Conservation (phyloP, 169 alveolate genomes). For the Babesia gibsoni region DNA sequence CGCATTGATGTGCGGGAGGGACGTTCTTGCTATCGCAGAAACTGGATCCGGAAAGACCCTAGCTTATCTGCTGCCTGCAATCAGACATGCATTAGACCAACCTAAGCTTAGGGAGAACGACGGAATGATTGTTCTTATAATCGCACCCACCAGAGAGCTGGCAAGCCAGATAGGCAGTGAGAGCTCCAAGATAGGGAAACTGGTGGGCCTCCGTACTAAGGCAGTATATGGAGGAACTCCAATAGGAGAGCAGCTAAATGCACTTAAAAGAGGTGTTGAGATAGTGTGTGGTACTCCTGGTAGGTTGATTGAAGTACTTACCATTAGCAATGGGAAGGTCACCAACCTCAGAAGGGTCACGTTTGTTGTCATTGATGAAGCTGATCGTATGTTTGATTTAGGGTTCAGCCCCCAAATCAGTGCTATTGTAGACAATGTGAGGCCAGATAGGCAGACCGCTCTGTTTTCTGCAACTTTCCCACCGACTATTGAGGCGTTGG, state of each 20-base stretch:
- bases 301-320: constrained; percentile 91
- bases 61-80: constrained; percentile 95
- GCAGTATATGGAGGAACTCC: constrained; percentile 95
- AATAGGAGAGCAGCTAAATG: constrained; percentile 85
- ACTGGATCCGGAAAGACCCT: constrained; percentile 99
- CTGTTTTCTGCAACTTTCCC: constrained; percentile 99
- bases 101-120: constrained; percentile 85
- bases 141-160: constrained; percentile 94
- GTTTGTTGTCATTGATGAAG: constrained; percentile 97
- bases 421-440: constrained; percentile 85
- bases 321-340: constrained; percentile 88
- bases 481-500: constrained; percentile 90
- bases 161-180: constrained; percentile 90
- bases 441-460: constrained; percentile 94
- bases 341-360: constrained; percentile 91
- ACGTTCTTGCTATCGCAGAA: constrained; percentile 97
- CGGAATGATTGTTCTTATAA: constrained; percentile 86
- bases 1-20: constrained; percentile 92
- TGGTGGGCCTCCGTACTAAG: constrained; percentile 75
- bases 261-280: constrained; percentile 92
- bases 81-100: constrained; percentile 91
- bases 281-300: constrained; percentile 98
- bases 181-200: constrained; percentile 71
- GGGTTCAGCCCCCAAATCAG: constrained; percentile 98
- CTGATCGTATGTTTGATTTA: constrained; percentile 96